A percentile compares a stretch with the other conserved stretches of the same genome.
phyloP scores from a whole-genome alignment of 768 basidiomycete genomes.

The Leucocoprinus leucothites region DNA sequence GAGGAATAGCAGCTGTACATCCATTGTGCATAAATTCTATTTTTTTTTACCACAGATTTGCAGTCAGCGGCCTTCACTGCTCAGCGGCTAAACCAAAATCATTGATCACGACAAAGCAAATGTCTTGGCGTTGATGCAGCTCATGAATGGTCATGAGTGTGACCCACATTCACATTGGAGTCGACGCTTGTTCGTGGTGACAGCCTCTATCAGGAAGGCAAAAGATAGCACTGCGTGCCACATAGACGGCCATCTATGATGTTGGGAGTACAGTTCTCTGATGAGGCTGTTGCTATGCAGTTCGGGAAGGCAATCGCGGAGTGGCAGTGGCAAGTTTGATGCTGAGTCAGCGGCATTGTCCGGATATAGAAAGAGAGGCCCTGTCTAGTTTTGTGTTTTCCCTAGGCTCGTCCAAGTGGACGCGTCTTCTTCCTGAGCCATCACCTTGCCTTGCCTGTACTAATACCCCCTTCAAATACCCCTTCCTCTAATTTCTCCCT shows the following conservation, averaged over 20 bases:
- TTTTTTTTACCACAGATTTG: too few relatives aligned
- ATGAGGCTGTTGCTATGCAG: constrained; percentile 9
- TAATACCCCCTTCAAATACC: constrained; percentile 26
- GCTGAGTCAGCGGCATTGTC: constrained; percentile 1
- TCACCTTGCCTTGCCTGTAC: constrained; percentile 23
- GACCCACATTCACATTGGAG: too few relatives aligned
- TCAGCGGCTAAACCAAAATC: too few relatives aligned
- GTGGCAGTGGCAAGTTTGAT: constrained; percentile 8
- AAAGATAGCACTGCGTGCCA: not conserved
- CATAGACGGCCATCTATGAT: not conserved
- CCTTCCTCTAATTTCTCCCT: not conserved
- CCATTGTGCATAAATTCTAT: too few relatives aligned
- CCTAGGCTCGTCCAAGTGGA: constrained; percentile 12
- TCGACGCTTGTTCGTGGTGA: not conserved
- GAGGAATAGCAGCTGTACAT: too few relatives aligned
- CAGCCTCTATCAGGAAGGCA: not conserved
- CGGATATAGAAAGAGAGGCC: constrained; percentile 1
- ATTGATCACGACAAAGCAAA: not conserved
- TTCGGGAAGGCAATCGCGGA: constrained; percentile 7
- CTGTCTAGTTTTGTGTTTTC: constrained; percentile 12
- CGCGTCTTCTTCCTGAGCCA: constrained; percentile 23
- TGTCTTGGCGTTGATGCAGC: not conserved
- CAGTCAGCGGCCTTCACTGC: too few relatives aligned
- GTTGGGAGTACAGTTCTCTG: not conserved
- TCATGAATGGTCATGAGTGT: not conserved